Evolutionary conservation across 305 asterid species (phyloP).

Genomic region (Rubia tinctorum): DNA sequence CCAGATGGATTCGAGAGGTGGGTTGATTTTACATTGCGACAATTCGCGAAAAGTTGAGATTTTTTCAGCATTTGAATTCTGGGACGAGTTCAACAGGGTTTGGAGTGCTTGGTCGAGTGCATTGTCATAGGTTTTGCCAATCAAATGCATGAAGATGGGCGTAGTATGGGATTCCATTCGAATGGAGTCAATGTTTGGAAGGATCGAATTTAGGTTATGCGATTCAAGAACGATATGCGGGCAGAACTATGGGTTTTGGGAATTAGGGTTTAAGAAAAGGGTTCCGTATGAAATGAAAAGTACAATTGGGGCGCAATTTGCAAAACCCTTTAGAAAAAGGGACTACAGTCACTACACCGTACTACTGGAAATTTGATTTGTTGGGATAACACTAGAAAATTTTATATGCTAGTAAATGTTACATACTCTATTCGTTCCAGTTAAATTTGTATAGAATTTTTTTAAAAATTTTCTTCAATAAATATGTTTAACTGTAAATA

Average conservation of each 20-base stretch:
- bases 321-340: neutral
- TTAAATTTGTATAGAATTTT: no score
- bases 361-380: no score
- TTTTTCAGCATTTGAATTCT: constrained; percentile 20
- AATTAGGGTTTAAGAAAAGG: constrained; percentile 24
- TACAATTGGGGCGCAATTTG: neutral
- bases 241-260: neutral
- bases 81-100: constrained; percentile 30
- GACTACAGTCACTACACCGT: no score
- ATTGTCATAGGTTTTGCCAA: constrained; percentile 39
- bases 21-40: constrained; percentile 43
- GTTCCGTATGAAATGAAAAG: neutral
- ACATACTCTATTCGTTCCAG: no score
- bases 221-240: neutral
- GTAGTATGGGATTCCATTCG: constrained; percentile 19
- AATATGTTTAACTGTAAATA: no score
- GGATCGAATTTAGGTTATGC: neutral
- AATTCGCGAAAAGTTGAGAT: constrained; percentile 34
- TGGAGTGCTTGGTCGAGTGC: constrained; percentile 41
- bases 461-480: no score
- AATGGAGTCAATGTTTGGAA: constrained; percentile 41
- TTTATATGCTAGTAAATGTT: no score
- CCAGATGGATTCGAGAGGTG: constrained; percentile 71
- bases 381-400: no score
- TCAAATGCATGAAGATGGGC: constrained; percentile 21